Evolutionary conservation across 2,329 filamentous ascomycete species (phyloP).

Genomic region (Sporothrix sp.): DNA sequence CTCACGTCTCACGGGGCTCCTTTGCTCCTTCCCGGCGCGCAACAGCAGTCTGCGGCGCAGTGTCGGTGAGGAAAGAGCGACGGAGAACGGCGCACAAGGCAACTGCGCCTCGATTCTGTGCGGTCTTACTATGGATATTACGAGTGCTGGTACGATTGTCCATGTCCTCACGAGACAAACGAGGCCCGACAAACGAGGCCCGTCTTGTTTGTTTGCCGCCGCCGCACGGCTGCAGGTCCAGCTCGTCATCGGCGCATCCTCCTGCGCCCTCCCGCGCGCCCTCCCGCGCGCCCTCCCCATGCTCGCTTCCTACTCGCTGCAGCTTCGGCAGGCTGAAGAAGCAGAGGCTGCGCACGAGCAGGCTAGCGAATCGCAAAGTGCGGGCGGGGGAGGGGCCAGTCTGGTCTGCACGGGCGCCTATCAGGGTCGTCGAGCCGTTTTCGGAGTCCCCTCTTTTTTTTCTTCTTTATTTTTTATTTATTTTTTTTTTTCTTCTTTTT

Average conservation of each 20-base stretch:
- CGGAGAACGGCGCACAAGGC: too few species aligned
- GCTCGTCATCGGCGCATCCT: slow-evolving; percentile 6
- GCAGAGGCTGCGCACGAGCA: slow-evolving; percentile 5
- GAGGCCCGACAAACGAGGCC: too few species aligned
- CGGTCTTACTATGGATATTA: not conserved
- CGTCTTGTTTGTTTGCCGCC: too few species aligned
- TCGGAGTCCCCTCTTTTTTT: not conserved
- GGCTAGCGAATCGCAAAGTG: not conserved
- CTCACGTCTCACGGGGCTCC: not conserved
- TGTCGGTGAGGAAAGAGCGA: not conserved
- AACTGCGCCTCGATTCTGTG: too few species aligned
- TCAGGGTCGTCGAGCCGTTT: too few species aligned
- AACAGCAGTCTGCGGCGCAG: too few species aligned
- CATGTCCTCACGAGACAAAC: not conserved
- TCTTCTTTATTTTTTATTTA: not conserved
- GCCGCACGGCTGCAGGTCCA: slow-evolving; percentile 1
- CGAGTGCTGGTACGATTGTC: not conserved
- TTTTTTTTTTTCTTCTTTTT: not conserved
- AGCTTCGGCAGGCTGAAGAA: not conserved
- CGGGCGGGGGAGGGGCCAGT: not conserved
- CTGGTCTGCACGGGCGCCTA: not conserved
- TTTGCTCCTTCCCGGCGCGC: not conserved
- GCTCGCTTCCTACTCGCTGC: slow-evolving; percentile 5
- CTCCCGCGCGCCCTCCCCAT: too few species aligned
- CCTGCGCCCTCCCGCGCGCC: not conserved